Conservation (phyloP, 2,329 filamentous ascomycete species). For the Coniochaeta pulveracea region DNA sequence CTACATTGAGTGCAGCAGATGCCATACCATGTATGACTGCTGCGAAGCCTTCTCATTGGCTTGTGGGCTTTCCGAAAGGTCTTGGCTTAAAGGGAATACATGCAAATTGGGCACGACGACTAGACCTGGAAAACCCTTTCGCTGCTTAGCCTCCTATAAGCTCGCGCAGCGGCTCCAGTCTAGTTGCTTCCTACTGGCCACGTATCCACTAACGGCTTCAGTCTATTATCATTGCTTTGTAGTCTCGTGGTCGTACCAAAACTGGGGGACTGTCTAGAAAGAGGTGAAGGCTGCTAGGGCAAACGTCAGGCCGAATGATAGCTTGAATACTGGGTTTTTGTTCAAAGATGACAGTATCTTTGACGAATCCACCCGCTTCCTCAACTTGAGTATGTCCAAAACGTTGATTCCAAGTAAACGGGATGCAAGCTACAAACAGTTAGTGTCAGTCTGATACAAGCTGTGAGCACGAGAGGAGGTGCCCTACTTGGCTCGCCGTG, state of each 20-base stretch:
- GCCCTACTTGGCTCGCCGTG: conserved; percentile 48
- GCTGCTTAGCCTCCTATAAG: too few relatives aligned
- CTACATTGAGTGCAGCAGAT: too few relatives aligned
- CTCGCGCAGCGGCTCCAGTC: too few relatives aligned
- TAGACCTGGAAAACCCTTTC: too few relatives aligned
- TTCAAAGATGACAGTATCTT: conserved; percentile 36
- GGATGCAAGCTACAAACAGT: conserved; percentile 25
- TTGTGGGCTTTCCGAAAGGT: too few relatives aligned
- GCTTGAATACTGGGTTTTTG: conserved; percentile 51
- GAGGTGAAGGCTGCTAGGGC: conserved; percentile 55
- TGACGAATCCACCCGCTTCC: conserved; percentile 24
- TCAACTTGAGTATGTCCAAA: conserved; percentile 22
- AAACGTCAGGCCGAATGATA: conserved; percentile 64
- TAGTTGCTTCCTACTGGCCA: too few relatives aligned
- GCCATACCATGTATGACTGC: too few relatives aligned
- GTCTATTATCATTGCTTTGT: conserved; percentile 3
- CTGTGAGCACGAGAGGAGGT: background rate
- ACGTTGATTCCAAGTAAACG: conserved; percentile 31
- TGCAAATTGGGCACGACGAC: too few relatives aligned
- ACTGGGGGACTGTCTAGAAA: conserved; percentile 17
- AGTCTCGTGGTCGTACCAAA: background rate
- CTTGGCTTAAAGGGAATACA: too few relatives aligned
- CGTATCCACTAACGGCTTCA: too few relatives aligned
- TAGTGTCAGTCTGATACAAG: background rate
- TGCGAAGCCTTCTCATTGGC: too few relatives aligned